These are phyloP conservation scores for Amaranthus palmeri DNA, from an alignment of 148 eudicot genomes.

Conservation along the genomic window DNA sequence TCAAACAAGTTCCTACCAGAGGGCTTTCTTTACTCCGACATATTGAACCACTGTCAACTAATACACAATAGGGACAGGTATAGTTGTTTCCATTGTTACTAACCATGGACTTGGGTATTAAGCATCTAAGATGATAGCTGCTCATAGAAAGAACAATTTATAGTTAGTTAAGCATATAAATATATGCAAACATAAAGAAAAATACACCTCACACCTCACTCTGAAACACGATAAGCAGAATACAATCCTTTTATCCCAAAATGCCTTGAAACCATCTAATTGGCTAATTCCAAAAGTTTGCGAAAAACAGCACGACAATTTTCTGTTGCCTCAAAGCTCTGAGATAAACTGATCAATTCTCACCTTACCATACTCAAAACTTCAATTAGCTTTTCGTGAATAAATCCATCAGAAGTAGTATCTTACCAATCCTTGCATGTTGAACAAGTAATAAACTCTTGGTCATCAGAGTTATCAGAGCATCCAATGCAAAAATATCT, in stretches of 20 bases:
- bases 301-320: not conserved
- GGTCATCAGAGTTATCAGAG: slow-evolving; percentile 46
- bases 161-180: slow-evolving; percentile 7
- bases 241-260: not conserved
- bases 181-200: not conserved
- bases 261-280: not conserved
- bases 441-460: slow-evolving; percentile 60
- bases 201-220: not conserved
- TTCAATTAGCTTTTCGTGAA: not conserved
- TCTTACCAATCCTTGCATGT: slow-evolving; percentile 80
- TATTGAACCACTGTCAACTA: slow-evolving; percentile 60
- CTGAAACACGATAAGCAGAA: not conserved
- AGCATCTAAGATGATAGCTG: slow-evolving; percentile 77
- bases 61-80: slow-evolving; percentile 64
- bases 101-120: slow-evolving; percentile 35
- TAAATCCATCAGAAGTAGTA: slow-evolving; percentile 25
- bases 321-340: not conserved
- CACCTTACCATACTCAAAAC: not conserved
- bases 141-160: slow-evolving; percentile 14
- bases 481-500: slow-evolving; percentile 56
- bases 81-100: slow-evolving; percentile 22
- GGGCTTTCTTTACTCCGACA: slow-evolving; percentile 49
- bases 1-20: slow-evolving; percentile 43
- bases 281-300: not conserved
- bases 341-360: not conserved